Base-by-base conservation (phyloP, 371 early-diverging fungal species). In the Mucor lusitanicus region DNA sequence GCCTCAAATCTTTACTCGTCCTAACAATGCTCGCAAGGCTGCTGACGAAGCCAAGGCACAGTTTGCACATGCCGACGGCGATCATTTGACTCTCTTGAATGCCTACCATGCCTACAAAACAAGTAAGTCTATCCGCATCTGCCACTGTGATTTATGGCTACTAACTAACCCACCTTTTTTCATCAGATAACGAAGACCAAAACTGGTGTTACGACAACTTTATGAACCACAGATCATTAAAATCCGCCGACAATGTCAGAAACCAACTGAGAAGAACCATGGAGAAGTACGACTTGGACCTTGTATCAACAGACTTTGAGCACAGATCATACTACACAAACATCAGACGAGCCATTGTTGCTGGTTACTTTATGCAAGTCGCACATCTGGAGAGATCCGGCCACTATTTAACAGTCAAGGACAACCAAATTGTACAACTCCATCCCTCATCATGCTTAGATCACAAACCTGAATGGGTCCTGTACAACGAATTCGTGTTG, bases 361-460 rank as follows among this genome's bases (percentile, higher is more conserved):
- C 93, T 13, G 98, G 98, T 21, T 97, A 92, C 85, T 98, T 97
- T 76, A 98, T 98, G 99, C 97, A 98, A 76, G 96, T 94, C 0
- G 99, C 97, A 1, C 96, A 97, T 77, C 76, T 93, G 59, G 96
- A 97, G 67, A 85, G 91, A 33, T 87, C 88, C 6, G 96, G 96
- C 1, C 91, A 92, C 70, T 99, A 98, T 76, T 69, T 95, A 72
- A 98, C 98, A 0, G 88, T 92, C 66, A 97, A 97, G 85, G 99
- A 99, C 77, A 95, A 98, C 78, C 98, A 97, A 80, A 84, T 89
- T n/a, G 99, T 98, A 8, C 88, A 88, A 54, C 85, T 99, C n/a
- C 99, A 99, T 77, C 98, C 97, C 25, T 94, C 94, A 12, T 91
- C 94, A 30, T 87, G 91, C 69, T 75, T 98, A 32, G 91, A 88